Evolutionary conservation across 805 yeast genomes (phyloP), one percentile per base, ranked within the genome.

Genomic region (Candida chilensis): DNA sequence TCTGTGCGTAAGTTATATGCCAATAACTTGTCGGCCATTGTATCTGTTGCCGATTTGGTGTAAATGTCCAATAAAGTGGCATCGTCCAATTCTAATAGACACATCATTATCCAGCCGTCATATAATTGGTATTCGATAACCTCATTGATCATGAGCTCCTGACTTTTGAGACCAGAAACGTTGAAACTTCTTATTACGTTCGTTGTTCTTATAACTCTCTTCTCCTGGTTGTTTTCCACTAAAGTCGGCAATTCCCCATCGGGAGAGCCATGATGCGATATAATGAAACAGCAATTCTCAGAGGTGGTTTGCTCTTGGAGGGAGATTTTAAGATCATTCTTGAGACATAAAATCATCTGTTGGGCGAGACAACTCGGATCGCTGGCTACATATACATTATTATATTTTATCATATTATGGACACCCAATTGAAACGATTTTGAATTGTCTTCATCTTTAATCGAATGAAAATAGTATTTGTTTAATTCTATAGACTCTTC

Each of bases 341-440:
- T 54, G 15, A 41, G 32, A 27, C 59, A 50, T 24, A 62, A 34
- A 2, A 56, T 35, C 21, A 63, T 41, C 1, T 53, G 35, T 8
- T 40, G 39, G 3, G 47, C 46, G n/a, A 58, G 41, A 4, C 63
- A 48, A 2, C 47, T 36, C 1, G 67, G 67, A 32, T 63, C 69
- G 2, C 55, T 48, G 8, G 67, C 64, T 3, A 60, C 29, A 13
- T 20, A 30, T 26, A 26, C 34, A 6, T 32, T 41, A 5, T 42
- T 20, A 17, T 20, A 17, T 10, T 41, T 32, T 20, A 47, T 31
- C 3, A 53, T 44, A 32, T 51, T 52, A 29, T 51, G 57, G 3
- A 57, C 57, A 1, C 57, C 65, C 15, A 62, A 34, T 11, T 41
- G 38, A 34, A 60, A 57, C 8, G 39, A 31, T 16, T 36, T 33